Evolutionary conservation across 73 alveolate genomes (phyloP).

Genomic region (Symbiodinium natans): DNA sequence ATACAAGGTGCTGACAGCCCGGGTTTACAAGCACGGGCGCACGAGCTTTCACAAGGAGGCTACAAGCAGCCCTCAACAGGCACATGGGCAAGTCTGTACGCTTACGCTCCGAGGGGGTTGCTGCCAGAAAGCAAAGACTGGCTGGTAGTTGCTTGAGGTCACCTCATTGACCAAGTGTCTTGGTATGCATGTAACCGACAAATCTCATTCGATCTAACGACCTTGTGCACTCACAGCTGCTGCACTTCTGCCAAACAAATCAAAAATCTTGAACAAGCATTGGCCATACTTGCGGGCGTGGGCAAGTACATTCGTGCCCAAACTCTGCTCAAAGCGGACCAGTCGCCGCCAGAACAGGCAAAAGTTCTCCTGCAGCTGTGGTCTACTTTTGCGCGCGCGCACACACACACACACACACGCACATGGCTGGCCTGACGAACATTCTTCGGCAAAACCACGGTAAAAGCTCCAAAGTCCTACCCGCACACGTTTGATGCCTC

Average conservation of each 20-base stretch:
- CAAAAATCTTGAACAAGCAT: too few relatives aligned
- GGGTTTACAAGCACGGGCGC: too few relatives aligned
- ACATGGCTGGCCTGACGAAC: too few relatives aligned
- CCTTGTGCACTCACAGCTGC: too few relatives aligned
- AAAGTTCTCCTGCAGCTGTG: not conserved
- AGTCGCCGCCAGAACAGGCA: not conserved
- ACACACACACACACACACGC: not conserved
- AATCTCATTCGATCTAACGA: not conserved
- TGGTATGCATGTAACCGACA: not conserved
- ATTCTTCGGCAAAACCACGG: not conserved
- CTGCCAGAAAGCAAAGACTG: not conserved
- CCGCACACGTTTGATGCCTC: too few relatives aligned
- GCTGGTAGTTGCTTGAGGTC: not conserved
- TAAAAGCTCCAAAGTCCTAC: not conserved
- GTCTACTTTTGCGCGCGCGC: not conserved
- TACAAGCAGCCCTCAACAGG: not conserved
- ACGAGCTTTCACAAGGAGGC: not conserved
- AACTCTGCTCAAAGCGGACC: not conserved
- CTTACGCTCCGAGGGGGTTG: not conserved
- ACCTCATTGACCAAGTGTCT: not conserved
- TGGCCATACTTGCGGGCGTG: too few relatives aligned
- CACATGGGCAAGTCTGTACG: not conserved
- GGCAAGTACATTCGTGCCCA: too few relatives aligned
- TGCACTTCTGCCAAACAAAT: too few relatives aligned
- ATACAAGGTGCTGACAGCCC: too few relatives aligned